phyloP scores from a whole-genome alignment of 805 yeast species.

The Maudiozyma saulgeensis region DNA sequence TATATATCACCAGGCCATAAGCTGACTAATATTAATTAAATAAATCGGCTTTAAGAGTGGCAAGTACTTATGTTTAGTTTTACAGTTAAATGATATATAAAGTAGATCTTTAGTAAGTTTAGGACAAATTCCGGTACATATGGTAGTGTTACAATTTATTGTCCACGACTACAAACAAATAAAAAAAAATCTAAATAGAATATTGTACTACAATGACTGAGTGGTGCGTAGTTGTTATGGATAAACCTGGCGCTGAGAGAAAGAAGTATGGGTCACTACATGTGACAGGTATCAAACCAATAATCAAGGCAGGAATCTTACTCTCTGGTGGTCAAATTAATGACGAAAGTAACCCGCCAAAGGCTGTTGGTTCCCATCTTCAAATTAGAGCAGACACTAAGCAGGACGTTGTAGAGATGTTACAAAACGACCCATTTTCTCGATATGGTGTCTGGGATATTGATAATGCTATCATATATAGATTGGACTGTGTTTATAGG shows the following conservation, averaged over 20 bases:
- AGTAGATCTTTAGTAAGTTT: no score
- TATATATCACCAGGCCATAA: no score
- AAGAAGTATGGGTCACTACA: not conserved
- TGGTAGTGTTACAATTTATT: no score
- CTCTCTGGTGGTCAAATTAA: not conserved
- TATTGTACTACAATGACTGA: not conserved
- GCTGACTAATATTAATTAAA: no score
- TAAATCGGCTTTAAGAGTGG: no score
- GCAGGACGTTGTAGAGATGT: not conserved
- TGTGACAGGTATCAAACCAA: not conserved
- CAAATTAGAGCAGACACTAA: not conserved
- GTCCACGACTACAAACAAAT: no score
- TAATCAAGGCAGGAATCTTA: not conserved
- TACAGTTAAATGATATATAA: no score
- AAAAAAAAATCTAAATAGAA: no score
- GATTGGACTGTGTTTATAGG: not conserved
- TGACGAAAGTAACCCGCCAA: not conserved
- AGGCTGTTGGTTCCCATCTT: not conserved
- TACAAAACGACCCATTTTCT: not conserved
- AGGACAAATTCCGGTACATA: no score
- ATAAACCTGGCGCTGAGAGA: not conserved
- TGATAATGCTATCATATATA: not conserved
- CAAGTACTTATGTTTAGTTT: no score
- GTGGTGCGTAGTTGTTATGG: not conserved
- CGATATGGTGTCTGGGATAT: not conserved